Conservation (phyloP, 108 stramenopile species). For the Hondaea fermentalgiana region DNA sequence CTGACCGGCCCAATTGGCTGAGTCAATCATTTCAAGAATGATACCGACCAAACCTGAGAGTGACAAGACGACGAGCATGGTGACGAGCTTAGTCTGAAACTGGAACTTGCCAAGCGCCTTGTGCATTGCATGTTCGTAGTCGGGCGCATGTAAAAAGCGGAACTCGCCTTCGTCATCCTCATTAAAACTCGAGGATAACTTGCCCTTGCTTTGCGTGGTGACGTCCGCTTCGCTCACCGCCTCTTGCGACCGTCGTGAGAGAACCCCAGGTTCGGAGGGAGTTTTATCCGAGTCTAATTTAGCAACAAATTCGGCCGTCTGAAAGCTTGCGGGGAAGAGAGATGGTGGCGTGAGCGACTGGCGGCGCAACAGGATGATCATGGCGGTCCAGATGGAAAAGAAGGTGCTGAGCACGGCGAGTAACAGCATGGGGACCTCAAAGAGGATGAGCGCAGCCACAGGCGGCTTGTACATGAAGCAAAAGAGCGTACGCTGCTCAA, state of each 20-base stretch:
- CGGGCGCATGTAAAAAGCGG: background rate
- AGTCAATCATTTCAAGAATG: background rate
- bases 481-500: conserved; percentile 6
- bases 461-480: conserved; percentile 12
- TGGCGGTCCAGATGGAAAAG: background rate
- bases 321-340: background rate
- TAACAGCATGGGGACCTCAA: background rate
- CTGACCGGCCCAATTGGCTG: background rate
- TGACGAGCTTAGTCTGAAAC: background rate
- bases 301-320: background rate
- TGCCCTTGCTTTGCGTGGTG: background rate
- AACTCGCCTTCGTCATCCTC: background rate
- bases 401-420: background rate
- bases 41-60: background rate
- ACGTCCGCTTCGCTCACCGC: background rate
- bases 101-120: background rate
- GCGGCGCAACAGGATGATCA: background rate
- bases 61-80: background rate
- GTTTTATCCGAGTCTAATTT: background rate
- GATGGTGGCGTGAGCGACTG: background rate
- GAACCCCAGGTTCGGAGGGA: background rate
- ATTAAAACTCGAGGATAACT: background rate
- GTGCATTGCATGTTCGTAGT: background rate
- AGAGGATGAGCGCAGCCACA: background rate
- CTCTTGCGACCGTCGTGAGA: background rate